Base-by-base conservation (phyloP, 768 basidiomycete genomes). In the Pleurotus djamor region DNA sequence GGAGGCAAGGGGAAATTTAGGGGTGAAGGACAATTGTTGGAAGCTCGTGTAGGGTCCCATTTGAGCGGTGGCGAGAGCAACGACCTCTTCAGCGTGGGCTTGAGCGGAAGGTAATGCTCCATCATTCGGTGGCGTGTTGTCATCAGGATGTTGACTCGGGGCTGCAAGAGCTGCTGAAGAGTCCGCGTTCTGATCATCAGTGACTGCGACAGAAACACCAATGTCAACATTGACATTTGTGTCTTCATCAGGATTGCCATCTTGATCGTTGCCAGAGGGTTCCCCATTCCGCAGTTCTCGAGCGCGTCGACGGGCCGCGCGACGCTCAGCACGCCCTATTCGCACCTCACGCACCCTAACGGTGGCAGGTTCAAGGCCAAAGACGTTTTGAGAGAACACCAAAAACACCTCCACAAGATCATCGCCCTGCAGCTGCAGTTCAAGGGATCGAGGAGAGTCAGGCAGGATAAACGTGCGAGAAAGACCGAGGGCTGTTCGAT, bases 391-490 rank as follows among this genome's bases (percentile, higher is more conserved):
- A 2, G 88, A 84, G 68, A 96, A 96, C 3, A 96, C 90, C 33
- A 96, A 80, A 70, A 94, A 96, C 6, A 96, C 88, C 70, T 96
- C 94, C 4, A 95, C 92, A 2, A 96, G 82, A 66, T 96, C 94
- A 68, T 96, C 94, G 5, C 94, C 94, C 71, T 96, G 94, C 9
- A 96, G 76, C 70, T 96, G 87, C 17, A 96, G 78, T 68, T 95
- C 94, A 52, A 96, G 75, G 2, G 91, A 91, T 32, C 90, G 83
- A 3, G 94, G 94, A 10, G 93, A 94, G 67, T 96, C 94, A 0
- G 94, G 94, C 38, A 96, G 77, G 62, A 96, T 95, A 70, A 96
- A 96, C 1, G 94, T 96, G 47, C 94, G 83, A n/a, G 93, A 95
- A 36, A 96, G 80, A 0, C 90, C 90, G 12, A 96, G 83, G 4